phyloP scores from a whole-genome alignment of 129 eudicot genomes.

The Erigeron canadensis region DNA sequence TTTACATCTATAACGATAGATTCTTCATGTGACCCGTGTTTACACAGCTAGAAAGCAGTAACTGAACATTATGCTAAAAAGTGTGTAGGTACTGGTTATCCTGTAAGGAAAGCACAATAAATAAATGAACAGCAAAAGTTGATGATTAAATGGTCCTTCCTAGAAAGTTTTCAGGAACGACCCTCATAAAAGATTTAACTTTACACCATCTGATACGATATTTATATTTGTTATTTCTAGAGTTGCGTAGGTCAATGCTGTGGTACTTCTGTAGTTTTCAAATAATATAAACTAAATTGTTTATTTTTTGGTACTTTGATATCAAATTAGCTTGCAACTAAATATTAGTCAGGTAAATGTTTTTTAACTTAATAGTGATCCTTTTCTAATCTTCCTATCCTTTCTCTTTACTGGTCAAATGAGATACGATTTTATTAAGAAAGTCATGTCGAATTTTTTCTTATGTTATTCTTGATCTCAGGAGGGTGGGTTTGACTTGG shows the following conservation, averaged over 20 bases:
- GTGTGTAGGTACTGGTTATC: neutral
- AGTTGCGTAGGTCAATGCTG: neutral
- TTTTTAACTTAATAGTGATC: neutral
- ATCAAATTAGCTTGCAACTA: slow-evolving; percentile 7
- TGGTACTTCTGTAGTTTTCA: neutral
- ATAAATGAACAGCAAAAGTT: neutral
- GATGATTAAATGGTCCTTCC: neutral
- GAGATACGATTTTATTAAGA: slow-evolving; percentile 8
- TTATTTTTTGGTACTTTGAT: neutral
- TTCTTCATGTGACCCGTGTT: neutral
- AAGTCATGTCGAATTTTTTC: slow-evolving; percentile 3
- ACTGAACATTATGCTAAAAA: too few relatives aligned
- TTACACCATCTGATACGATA: too few relatives aligned
- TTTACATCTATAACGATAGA: neutral
- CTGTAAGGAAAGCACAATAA: neutral
- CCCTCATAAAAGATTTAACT: neutral
- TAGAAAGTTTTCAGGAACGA: neutral
- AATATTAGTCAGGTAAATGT: neutral
- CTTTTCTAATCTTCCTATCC: neutral
- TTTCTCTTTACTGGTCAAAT: neutral
- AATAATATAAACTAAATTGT: neutral
- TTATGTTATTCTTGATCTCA: slow-evolving; percentile 28
- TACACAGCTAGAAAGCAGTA: neutral
- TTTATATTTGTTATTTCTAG: neutral
- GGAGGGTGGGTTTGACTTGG: slow-evolving; percentile 98